Conservation (phyloP, 1,139 yeast species). For the Suhomyces wounanorum region DNA sequence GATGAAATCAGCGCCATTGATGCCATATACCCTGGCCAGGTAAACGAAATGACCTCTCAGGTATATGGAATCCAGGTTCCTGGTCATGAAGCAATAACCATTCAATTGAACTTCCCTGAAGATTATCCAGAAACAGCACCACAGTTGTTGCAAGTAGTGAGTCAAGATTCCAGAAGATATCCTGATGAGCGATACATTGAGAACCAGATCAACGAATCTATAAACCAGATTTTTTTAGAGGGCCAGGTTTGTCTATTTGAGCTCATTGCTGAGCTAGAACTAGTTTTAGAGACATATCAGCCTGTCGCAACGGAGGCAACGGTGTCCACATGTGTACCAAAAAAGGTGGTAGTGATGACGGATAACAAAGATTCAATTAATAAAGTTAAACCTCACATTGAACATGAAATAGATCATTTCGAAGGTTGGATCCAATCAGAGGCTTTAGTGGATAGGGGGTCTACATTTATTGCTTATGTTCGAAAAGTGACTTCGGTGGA, state of each 20-base stretch:
- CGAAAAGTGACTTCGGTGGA: conserved; percentile 58
- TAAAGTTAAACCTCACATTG: no score
- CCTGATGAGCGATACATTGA: conserved; percentile 48
- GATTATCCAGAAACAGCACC: conserved; percentile 70
- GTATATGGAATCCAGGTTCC: conserved; percentile 63
- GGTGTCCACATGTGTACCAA: neutral
- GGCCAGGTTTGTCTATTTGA: conserved; percentile 84
- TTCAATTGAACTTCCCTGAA: conserved; percentile 70
- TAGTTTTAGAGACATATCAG: conserved; percentile 40
- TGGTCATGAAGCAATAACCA: conserved; percentile 54
- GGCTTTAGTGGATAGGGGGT: conserved; percentile 77
- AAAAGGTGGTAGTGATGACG: neutral
- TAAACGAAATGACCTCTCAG: conserved; percentile 33
- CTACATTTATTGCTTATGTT: conserved; percentile 82
- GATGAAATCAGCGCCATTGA: conserved; percentile 84
- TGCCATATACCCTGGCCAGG: conserved; percentile 79
- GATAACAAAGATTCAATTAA: neutral
- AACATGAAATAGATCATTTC: conserved; percentile 40
- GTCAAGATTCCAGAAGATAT: conserved; percentile 32
- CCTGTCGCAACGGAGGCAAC: conserved; percentile 9
- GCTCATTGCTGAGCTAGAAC: conserved; percentile 65
- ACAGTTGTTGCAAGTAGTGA: conserved; percentile 51
- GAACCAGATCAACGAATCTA: conserved; percentile 47
- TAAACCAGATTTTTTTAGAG: conserved; percentile 32
- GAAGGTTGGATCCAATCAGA: conserved; percentile 78